Evolutionary conservation across 2,329 filamentous ascomycete species (phyloP), one percentile per base, ranked within the genome.

Genomic region (Pyrenophora seminiperda): DNA sequence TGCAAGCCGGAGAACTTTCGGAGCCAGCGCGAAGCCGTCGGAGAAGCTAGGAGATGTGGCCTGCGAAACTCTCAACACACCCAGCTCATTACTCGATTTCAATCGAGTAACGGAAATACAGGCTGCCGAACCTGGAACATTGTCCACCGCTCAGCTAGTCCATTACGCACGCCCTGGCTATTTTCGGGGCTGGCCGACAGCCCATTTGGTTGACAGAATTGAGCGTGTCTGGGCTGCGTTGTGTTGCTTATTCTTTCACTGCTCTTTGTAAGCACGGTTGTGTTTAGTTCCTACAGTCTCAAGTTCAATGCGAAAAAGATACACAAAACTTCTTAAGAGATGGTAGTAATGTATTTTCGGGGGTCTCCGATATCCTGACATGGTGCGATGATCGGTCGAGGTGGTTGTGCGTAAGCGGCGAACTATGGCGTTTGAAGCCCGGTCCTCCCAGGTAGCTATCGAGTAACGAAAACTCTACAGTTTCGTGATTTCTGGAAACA

Each of bases 71-170:
- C 55, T 59, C 53, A 61, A 61, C 57, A 59, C 56, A 53, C 46
- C 46, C 54, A 42, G 15, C 41, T 20, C 18, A 65, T 71, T 71
- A 71, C 67, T 71, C 68, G 65, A 71, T 68, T 48, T 41, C 41
- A 38, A 70, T 72, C 66, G 67, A 71, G 66, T 70, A 62, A 71
- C 51, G 54, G 55, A 65, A 67, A 63, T 34, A 33, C 53, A 62
- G 62, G 43, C 40, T 49, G 43, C 37, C 52, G 50, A 53, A 41
- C 34, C 39, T 50, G 50, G 47, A 27, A 43, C 42, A 50, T 44
- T 41, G 56, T 50, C 47, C 42, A 50, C 50, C 53, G 41, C 37
- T 37, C 37, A 32, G 40, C 53, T 56, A 63, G 53, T 55, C 43
- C 44, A 30, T 50, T 37, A 30, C 33, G 47, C 37, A 39, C 41